Evolutionary conservation across 2,329 filamentous ascomycete genomes (phyloP).

Genomic region (Ampelomyces quisqualis): DNA sequence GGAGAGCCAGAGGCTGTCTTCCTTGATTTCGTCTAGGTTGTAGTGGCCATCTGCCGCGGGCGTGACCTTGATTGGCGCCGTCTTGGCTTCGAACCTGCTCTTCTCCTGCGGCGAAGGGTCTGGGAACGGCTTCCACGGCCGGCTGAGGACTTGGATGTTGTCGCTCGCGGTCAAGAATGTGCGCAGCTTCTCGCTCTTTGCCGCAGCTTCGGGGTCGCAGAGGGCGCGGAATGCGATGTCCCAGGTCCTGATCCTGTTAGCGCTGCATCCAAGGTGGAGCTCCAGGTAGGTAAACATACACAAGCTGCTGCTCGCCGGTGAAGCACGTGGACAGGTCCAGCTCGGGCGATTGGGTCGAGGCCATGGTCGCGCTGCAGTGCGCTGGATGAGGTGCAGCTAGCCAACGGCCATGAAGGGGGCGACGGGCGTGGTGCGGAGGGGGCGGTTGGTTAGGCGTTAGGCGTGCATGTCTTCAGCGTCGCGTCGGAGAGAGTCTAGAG

Average conservation of each 20-base stretch:
- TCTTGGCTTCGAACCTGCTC: slow-evolving; percentile 77
- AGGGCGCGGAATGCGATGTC: slow-evolving; percentile 57
- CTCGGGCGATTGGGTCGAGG: slow-evolving; percentile 43
- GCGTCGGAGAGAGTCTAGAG: slow-evolving; percentile 19
- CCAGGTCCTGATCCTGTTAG: slow-evolving; percentile 60
- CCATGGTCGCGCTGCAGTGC: slow-evolving; percentile 43
- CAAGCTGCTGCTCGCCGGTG: slow-evolving; percentile 73
- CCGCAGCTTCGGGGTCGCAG: slow-evolving; percentile 50
- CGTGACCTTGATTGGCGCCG: slow-evolving; percentile 80
- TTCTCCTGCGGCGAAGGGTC: slow-evolving; percentile 63
- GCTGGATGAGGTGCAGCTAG: slow-evolving; percentile 28
- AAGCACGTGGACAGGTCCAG: slow-evolving; percentile 84
- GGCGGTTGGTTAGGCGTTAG: slow-evolving; percentile 26
- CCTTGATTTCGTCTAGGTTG: slow-evolving; percentile 77
- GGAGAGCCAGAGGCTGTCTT: slow-evolving; percentile 83
- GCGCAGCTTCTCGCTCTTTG: slow-evolving; percentile 50
- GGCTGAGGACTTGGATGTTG: slow-evolving; percentile 67
- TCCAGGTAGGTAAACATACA: slow-evolving; percentile 59
- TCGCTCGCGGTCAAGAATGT: slow-evolving; percentile 71
- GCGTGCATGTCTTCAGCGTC: slow-evolving; percentile 18
- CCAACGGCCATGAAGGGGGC: slow-evolving; percentile 37
- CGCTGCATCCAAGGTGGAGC: not conserved
- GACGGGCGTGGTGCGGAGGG: slow-evolving; percentile 14
- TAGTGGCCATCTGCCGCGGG: slow-evolving; percentile 66
- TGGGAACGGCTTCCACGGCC: slow-evolving; percentile 68